phyloP scores from a whole-genome alignment of 306 rosid genomes.

The Castanopsis chinensis region DNA sequence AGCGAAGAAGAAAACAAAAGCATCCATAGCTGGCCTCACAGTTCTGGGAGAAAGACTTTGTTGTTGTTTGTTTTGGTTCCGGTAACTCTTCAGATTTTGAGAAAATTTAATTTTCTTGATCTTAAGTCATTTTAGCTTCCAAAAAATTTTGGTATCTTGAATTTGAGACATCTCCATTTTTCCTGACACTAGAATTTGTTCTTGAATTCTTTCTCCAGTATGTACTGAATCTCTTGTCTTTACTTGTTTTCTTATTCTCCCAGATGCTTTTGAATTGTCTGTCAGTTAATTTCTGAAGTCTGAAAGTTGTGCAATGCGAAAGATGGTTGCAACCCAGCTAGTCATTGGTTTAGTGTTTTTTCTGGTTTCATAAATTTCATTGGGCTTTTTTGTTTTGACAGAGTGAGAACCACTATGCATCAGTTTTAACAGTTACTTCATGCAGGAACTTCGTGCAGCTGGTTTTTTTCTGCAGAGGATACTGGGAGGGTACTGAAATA shows the following conservation, averaged over 20 bases:
- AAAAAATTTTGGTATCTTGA: neutral
- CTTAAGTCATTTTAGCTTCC: neutral
- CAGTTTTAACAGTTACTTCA: slow-evolving; percentile 29
- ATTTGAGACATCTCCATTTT: neutral
- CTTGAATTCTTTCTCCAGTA: neutral
- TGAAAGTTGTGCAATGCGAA: neutral
- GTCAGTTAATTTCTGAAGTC: neutral
- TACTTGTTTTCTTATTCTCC: neutral
- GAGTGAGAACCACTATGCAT: neutral
- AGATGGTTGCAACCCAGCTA: neutral
- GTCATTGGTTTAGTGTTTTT: neutral
- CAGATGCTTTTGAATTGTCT: neutral
- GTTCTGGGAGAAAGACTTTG: too few relatives aligned
- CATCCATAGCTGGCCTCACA: too few relatives aligned
- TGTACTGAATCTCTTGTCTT: neutral
- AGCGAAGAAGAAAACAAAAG: too few relatives aligned
- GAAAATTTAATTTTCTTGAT: neutral
- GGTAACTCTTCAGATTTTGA: neutral
- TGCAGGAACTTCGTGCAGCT: slow-evolving; percentile 81
- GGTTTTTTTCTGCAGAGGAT: slow-evolving; percentile 69
- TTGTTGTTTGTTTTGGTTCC: neutral
- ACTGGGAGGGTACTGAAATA: slow-evolving; percentile 78
- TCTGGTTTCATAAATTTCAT: neutral
- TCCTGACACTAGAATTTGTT: neutral
- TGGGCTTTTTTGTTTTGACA: neutral